phyloP scores from a whole-genome alignment of 2,329 filamentous ascomycete species.

The Aspergillus brunneoviolaceus region DNA sequence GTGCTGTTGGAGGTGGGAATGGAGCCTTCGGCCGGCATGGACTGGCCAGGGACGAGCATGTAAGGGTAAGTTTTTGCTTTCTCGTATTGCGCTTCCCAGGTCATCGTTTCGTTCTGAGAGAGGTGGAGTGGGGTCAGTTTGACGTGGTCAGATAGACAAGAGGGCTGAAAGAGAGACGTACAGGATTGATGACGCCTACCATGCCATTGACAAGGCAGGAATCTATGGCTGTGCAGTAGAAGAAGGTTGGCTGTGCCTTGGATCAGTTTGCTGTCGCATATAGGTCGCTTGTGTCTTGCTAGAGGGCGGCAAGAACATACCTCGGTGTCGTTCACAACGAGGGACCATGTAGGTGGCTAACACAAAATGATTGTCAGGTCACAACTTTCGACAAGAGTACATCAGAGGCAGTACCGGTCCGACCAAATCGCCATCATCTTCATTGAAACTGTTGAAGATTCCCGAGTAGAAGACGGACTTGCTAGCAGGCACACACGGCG shows the following conservation, averaged over 20 bases:
- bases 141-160: neutral
- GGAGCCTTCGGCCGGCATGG: constrained; percentile 52
- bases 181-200: constrained; percentile 74
- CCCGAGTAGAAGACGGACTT: constrained; percentile 32
- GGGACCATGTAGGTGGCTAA: constrained; percentile 39
- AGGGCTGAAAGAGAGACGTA: constrained; percentile 33
- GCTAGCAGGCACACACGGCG: constrained; percentile 61
- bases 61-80: constrained; percentile 51
- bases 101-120: constrained; percentile 48
- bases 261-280: neutral
- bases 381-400: neutral
- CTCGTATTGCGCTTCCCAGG: constrained; percentile 50
- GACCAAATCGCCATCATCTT: constrained; percentile 45
- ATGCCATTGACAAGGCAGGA: constrained; percentile 67
- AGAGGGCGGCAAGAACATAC: constrained; percentile 18
- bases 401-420: constrained; percentile 28
- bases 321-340: constrained; percentile 59
- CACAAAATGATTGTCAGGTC: neutral
- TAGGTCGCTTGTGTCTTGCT: neutral
- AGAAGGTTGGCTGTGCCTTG: constrained; percentile 56
- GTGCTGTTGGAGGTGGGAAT: constrained; percentile 8
- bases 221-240: constrained; percentile 66
- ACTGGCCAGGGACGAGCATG: constrained; percentile 58
- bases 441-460: constrained; percentile 47
- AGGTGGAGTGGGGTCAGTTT: neutral